Evolutionary conservation across 345 rosid species (phyloP), one percentile per base, ranked within the genome.

Genomic region (Raphanus sativus): DNA sequence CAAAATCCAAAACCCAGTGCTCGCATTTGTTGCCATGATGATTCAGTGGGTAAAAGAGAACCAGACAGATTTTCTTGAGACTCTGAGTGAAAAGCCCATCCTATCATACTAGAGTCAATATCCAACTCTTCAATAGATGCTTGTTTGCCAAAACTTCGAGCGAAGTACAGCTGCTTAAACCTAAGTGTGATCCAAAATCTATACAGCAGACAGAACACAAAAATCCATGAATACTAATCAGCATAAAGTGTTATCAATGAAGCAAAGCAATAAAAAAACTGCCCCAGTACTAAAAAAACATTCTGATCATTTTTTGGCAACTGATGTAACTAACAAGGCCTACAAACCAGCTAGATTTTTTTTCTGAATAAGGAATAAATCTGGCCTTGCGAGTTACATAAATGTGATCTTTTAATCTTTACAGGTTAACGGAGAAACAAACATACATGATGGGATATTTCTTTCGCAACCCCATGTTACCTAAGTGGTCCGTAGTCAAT

Each of bases 81-180:
- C 71, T 90, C 98, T 73, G 97, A 94, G 76, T 91, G 98, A 85
- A 89, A 94, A 72, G 96, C 97, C 96, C 97, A 94, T 73, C 80
- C 86, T 74, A 90, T 86, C 80, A 83, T 80, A 81, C 85, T 82
- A 68, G 91, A 82, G 80, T 90, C 92, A 81, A 85, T 80, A 74
- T 71, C 84, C 81, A 91, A 73, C 73, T 90, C 94, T 72, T 87
- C 92, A 70, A 74, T 13, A 69, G 91, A 81, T 58, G 94, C 83
- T 77, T 80, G 72, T 82, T 85, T 85, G 72, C 90, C 91, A 87
- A 70, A 85, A 58, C 82, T 87, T 80, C 83, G 87, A 66, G 79
- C 66, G 75, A 85, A 83, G 58, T 73, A 83, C 60, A 90, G 82
- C 79, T 87, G 96, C 73, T 87, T 86, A 87, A 85, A 94, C 82